These are phyloP conservation scores for Chenopodium quinoa DNA, from an alignment of 148 eudicot genomes.

Conservation along the genomic window DNA sequence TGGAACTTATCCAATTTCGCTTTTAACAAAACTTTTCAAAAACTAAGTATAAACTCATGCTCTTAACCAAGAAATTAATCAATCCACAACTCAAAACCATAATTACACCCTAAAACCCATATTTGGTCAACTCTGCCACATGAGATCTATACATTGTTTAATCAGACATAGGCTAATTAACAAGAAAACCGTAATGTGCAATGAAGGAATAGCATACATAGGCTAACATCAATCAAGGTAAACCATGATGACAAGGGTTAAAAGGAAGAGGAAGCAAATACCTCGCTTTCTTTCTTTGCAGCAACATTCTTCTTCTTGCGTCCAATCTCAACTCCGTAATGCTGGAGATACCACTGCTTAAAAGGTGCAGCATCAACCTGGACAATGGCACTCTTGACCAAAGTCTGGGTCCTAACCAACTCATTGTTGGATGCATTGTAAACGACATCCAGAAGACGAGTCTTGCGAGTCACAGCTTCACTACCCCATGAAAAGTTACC, in stretches of 20 bases:
- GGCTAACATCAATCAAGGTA: neutral
- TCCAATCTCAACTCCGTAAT: constrained; percentile 80
- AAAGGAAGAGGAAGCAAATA: constrained; percentile 14
- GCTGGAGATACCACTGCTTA: constrained; percentile 81
- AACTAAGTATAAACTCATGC: neutral
- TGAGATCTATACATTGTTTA: too few relatives aligned
- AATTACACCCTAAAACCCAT: too few relatives aligned
- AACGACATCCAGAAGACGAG: constrained; percentile 77
- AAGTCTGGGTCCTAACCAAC: constrained; percentile 84
- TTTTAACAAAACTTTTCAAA: neutral
- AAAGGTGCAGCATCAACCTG: constrained; percentile 93
- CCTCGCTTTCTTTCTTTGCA: constrained; percentile 79
- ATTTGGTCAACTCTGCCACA: too few relatives aligned
- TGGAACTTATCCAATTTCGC: neutral
- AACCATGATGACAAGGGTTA: neutral
- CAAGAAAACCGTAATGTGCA: neutral
- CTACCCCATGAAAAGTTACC: constrained; percentile 91
- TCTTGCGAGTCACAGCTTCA: constrained; percentile 70
- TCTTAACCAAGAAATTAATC: too few relatives aligned
- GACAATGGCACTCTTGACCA: constrained; percentile 82
- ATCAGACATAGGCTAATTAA: neutral
- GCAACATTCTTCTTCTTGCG: constrained; percentile 67
- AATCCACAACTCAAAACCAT: too few relatives aligned
- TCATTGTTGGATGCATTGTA: constrained; percentile 89
- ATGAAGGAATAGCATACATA: neutral